Evolutionary conservation across 1,139 yeast genomes (phyloP).

Genomic region (Saccharomyces hybrid): DNA sequence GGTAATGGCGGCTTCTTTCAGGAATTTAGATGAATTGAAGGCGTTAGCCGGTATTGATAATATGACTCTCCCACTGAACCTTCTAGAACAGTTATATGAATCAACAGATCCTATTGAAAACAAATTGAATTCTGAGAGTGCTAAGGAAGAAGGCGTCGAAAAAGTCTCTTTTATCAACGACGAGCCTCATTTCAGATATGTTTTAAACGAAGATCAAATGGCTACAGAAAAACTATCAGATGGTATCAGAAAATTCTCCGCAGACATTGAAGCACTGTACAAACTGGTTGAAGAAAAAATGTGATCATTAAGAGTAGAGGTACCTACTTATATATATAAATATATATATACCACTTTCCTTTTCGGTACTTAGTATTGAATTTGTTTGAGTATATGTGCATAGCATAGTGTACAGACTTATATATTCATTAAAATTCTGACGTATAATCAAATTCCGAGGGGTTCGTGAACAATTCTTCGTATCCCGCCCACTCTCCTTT

Average conservation of each 20-base stretch:
- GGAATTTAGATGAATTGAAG: conserved; percentile 91
- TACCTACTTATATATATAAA: not conserved
- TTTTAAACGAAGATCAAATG: conserved; percentile 93
- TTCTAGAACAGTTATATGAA: conserved; percentile 80
- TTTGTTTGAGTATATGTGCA: not conserved
- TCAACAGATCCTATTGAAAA: conserved; percentile 72
- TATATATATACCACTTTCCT: not conserved
- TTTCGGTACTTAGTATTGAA: not conserved
- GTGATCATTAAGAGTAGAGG: conserved; percentile 26
- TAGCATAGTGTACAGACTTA: not conserved
- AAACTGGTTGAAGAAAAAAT: conserved; percentile 67
- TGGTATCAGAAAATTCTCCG: conserved; percentile 95
- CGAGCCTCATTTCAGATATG: conserved; percentile 85
- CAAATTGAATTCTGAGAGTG: conserved; percentile 56
- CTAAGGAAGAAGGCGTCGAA: conserved; percentile 45
- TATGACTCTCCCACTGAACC: conserved; percentile 87
- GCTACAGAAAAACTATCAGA: conserved; percentile 95
- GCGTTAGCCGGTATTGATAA: conserved; percentile 96
- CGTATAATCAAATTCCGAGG: not conserved
- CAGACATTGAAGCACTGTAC: conserved; percentile 80
- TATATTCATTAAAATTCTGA: not conserved
- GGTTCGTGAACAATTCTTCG: conserved; percentile 3
- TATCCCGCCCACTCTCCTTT: not conserved
- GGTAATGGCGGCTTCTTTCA: conserved; percentile 99
- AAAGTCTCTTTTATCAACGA: conserved; percentile 76